Conservation (phyloP, 2,329 filamentous ascomycete species). For the Corynespora cassiicola region DNA sequence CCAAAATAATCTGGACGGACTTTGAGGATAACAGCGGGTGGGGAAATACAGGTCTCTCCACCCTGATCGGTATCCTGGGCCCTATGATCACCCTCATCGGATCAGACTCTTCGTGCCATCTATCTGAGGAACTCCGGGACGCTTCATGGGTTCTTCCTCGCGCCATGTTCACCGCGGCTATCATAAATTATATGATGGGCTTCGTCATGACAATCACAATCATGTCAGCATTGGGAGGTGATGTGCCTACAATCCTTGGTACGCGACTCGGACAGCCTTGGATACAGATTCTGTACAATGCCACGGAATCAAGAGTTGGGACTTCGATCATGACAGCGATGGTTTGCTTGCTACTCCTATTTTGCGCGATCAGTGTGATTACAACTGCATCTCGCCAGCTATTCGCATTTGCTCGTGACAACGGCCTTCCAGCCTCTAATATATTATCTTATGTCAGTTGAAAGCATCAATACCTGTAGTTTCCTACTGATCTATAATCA, state of each 20-base stretch:
- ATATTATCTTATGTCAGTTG: slow-evolving; percentile 21
- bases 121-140: slow-evolving; percentile 39
- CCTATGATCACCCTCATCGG: slow-evolving; percentile 42
- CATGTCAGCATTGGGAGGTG: slow-evolving; percentile 17
- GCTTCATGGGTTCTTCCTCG: slow-evolving; percentile 35
- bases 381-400: slow-evolving; percentile 34
- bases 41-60: slow-evolving; percentile 47
- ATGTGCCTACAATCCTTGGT: slow-evolving; percentile 10
- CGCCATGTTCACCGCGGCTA: slow-evolving; percentile 45
- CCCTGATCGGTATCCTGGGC: slow-evolving; percentile 45
- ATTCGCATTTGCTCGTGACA: slow-evolving; percentile 35
- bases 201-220: slow-evolving; percentile 36
- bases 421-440: slow-evolving; percentile 25
- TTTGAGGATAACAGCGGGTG: slow-evolving; percentile 54
- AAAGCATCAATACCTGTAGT: neutral
- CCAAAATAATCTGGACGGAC: slow-evolving; percentile 50
- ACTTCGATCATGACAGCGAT: slow-evolving; percentile 32
- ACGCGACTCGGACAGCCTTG: slow-evolving; percentile 24
- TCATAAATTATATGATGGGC: slow-evolving; percentile 44
- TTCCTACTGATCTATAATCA: slow-evolving; percentile 8
- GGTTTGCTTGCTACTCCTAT: slow-evolving; percentile 28
- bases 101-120: slow-evolving; percentile 44
- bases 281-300: slow-evolving; percentile 32
- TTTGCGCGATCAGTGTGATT: slow-evolving; percentile 26
- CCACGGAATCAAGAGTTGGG: slow-evolving; percentile 27